phyloP scores from a whole-genome alignment of 176 grass and related monocot genomes.

The Triticum turgidum region DNA sequence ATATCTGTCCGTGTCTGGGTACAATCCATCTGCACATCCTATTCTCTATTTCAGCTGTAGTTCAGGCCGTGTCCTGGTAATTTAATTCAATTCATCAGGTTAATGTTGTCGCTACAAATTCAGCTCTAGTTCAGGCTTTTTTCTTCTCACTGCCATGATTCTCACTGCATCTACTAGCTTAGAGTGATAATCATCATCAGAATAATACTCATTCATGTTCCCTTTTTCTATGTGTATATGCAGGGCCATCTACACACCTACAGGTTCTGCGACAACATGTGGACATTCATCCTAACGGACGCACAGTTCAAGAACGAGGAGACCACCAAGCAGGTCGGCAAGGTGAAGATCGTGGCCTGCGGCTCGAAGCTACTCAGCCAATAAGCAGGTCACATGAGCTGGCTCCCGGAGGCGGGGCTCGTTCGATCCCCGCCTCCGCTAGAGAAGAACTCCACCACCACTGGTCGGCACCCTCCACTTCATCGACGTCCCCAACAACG shows the following conservation, averaged over 20 bases:
- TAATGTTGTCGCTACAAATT: too few relatives aligned
- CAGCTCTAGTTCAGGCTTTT: too few relatives aligned
- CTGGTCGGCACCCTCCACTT: too few relatives aligned
- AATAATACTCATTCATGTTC: too few relatives aligned
- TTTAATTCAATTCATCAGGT: too few relatives aligned
- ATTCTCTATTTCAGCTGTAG: too few relatives aligned
- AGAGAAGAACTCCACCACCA: background rate
- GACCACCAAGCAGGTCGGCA: constrained; percentile 45
- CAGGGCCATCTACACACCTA: constrained; percentile 96
- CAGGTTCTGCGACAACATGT: constrained; percentile 94
- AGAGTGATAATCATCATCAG: background rate
- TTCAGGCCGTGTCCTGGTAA: too few relatives aligned
- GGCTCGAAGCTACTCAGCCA: constrained; percentile 82
- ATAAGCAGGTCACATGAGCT: constrained; percentile 14
- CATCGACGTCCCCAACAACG: too few relatives aligned
- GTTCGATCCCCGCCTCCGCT: background rate
- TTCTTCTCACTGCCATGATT: too few relatives aligned
- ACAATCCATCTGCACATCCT: too few relatives aligned
- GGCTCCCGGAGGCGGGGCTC: background rate
- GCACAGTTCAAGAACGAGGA: constrained; percentile 73
- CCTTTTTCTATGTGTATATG: too few relatives aligned
- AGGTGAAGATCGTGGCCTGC: constrained; percentile 94
- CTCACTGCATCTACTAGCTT: background rate
- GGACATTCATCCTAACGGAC: constrained; percentile 86
- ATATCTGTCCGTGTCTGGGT: too few relatives aligned